Conservation (phyloP, 2,329 filamentous ascomycete genomes). For the Periconia sp. region DNA sequence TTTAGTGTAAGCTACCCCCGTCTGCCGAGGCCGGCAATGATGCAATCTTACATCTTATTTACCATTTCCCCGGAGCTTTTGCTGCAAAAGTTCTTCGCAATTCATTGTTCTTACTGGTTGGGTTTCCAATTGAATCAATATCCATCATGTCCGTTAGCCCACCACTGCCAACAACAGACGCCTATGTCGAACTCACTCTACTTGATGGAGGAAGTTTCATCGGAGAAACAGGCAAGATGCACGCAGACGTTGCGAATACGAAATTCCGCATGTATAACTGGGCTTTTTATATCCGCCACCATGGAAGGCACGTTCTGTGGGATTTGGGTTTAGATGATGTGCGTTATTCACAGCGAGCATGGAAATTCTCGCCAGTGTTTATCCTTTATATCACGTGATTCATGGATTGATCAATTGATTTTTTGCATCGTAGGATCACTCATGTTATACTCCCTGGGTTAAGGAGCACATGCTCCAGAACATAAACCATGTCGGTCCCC, state of each 20-base stretch:
- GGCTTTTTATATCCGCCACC: slow-evolving; percentile 34
- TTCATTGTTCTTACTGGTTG: not conserved
- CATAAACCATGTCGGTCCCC: slow-evolving; percentile 30
- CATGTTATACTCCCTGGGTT: slow-evolving; percentile 37
- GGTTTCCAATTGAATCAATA: too few species aligned
- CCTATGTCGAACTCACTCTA: slow-evolving; percentile 26
- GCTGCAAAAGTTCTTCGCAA: not conserved
- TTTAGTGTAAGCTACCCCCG: too few species aligned
- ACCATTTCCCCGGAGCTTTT: too few species aligned
- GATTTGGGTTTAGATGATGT: slow-evolving; percentile 36
- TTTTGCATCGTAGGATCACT: slow-evolving; percentile 22
- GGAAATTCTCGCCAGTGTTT: too few species aligned
- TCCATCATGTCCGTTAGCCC: not conserved
- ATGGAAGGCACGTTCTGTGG: slow-evolving; percentile 31
- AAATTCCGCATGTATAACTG: slow-evolving; percentile 40
- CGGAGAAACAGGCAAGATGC: slow-evolving; percentile 27
- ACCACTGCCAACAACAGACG: slow-evolving; percentile 18
- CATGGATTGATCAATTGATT: too few species aligned
- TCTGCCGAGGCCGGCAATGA: too few species aligned
- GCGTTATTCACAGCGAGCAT: not conserved
- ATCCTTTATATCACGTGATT: too few species aligned
- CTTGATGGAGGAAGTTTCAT: slow-evolving; percentile 39
- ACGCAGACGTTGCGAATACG: slow-evolving; percentile 26
- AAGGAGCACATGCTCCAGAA: slow-evolving; percentile 31
- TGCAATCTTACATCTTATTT: too few species aligned